A percentile compares a stretch with the other conserved stretches of the same genome.
These are phyloP conservation scores for Psidium guajava DNA, from an alignment of 345 rosid species.

Conservation along the genomic window DNA sequence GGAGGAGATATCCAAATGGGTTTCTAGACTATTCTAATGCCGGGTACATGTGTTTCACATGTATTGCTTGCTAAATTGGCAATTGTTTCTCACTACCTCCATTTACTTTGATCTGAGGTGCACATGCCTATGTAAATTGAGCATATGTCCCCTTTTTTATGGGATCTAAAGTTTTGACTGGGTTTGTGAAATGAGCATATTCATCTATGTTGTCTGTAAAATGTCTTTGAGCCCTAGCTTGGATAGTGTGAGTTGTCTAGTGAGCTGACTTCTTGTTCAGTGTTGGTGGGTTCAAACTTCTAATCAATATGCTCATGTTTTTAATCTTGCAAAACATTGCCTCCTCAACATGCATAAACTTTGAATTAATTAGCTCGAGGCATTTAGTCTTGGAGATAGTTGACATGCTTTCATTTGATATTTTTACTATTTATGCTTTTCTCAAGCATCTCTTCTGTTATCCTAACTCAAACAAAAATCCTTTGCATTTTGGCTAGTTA, in stretches of 20 bases:
- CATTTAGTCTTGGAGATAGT: background rate
- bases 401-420: background rate
- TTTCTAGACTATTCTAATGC: conserved; percentile 79
- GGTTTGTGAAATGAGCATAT: background rate
- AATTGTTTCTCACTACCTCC: background rate
- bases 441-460: background rate
- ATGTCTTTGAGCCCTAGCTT: background rate
- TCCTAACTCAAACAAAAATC: no score
- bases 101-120: background rate
- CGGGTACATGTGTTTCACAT: conserved; percentile 17
- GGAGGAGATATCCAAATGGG: conserved; percentile 84
- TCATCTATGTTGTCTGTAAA: background rate
- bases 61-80: background rate
- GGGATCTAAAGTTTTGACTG: background rate
- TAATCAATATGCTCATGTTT: background rate
- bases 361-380: background rate
- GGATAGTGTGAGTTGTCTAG: background rate
- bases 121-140: background rate
- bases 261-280: background rate
- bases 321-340: background rate
- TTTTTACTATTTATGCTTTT: background rate
- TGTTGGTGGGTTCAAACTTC: background rate
- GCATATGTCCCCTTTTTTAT: background rate
- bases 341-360: background rate
- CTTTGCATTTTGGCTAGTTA: no score